These are phyloP conservation scores for Cyclotella distinguenda DNA, from an alignment of 108 stramenopile genomes.

Conservation along the genomic window DNA sequence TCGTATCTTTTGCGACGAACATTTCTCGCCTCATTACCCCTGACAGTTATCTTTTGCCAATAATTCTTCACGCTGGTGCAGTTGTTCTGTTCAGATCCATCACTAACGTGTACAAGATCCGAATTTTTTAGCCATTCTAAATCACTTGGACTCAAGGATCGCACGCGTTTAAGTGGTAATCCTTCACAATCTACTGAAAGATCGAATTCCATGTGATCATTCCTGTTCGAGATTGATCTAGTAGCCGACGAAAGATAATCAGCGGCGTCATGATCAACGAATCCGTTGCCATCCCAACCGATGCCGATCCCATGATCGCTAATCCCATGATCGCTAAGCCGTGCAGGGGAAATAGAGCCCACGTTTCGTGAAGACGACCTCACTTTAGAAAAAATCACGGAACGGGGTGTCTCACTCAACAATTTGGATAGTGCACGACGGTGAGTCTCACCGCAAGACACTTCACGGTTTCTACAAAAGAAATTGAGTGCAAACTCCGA, in stretches of 20 bases:
- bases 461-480: neutral
- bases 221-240: slow-evolving; percentile 19
- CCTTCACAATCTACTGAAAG: neutral
- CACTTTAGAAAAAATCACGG: slow-evolving; percentile 36
- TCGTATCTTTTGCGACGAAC: slow-evolving; percentile 18
- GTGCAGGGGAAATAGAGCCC: neutral
- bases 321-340: neutral
- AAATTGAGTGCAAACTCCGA: slow-evolving; percentile 36
- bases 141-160: slow-evolving; percentile 17
- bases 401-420: slow-evolving; percentile 18
- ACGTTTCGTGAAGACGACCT: slow-evolving; percentile 40
- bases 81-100: neutral
- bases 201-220: neutral
- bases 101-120: slow-evolving; percentile 2
- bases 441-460: slow-evolving; percentile 26
- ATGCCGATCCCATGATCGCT: neutral
- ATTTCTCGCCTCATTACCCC: slow-evolving; percentile 20
- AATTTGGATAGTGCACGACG: slow-evolving; percentile 16
- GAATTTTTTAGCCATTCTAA: slow-evolving; percentile 38
- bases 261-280: slow-evolving; percentile 38
- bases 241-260: slow-evolving; percentile 37
- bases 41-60: slow-evolving; percentile 24
- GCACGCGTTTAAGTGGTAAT: slow-evolving; percentile 7
- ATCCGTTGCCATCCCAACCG: slow-evolving; percentile 36
- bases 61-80: neutral